Evolutionary conservation across 2,329 filamentous ascomycete species (phyloP), one percentile per base, ranked within the genome.

Genomic region (Microdochium paspali): DNA sequence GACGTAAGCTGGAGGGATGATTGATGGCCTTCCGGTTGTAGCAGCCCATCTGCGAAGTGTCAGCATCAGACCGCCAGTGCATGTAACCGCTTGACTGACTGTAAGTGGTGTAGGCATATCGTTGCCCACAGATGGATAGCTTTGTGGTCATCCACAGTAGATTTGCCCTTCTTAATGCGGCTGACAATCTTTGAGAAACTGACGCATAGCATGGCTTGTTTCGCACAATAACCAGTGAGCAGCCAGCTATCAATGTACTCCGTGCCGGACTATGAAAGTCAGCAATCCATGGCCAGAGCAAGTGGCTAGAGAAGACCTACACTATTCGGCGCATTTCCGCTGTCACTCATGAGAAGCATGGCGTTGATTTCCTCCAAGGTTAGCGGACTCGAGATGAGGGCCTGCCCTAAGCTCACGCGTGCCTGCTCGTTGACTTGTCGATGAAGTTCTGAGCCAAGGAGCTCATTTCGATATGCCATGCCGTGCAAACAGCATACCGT

Each of bases 211-310:
- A 70, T 70, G 1, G 66, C 65, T 47, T 70, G 67, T 46, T 70
- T 64, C 0, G 62, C 66, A 32, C 67, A 70, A 44, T 68, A 67
- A 0, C 67, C 66, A 2, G 63, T 68, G 39, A 70, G 51, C 10
- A 70, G 53, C 67, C 66, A 70, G 44, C 67, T 70, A 43, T 70
- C 67, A 21, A 70, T 61, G 42, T 70, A 70, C 43, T 70, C 67
- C 1, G 56, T 47, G 10, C 61, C 60, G 47, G 58, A 55, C 60
- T 63, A 42, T 24, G 4, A 15, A 15, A 4, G 40, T 50, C 26
- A 48, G 46, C 3, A 20, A 20, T 15, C 44, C 23, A 20, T 10
- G 21, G 6, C 6, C 5, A 25, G 25, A 24, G 20, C 9, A 21
- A 43, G 4, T 12, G 26, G 23, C 6, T 7, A 23, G 1, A 12